Evolutionary conservation across 2,329 filamentous ascomycete genomes (phyloP), one percentile per base, ranked within the genome.

Genomic region (Colletotrichum karsti): DNA sequence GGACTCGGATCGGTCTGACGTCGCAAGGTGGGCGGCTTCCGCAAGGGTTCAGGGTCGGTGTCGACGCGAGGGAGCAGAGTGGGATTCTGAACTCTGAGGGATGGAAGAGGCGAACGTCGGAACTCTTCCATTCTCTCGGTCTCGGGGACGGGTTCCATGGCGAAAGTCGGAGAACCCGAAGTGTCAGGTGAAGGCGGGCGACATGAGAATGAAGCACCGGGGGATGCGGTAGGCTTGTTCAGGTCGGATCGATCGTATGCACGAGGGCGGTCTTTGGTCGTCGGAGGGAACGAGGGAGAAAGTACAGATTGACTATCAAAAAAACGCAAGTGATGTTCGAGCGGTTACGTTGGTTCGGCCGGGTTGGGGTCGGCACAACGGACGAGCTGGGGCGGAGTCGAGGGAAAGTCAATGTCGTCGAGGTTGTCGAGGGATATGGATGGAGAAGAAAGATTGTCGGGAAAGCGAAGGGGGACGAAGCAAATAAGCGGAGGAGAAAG

Each of bases 91-190:
- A 88, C 77, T 67, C 86, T 85, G 48, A 89, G 77, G 30, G 81
- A 83, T 41, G 88, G 86, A 39, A 89, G 80, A 71, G 88, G 87
- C 58, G 87, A 85, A 61, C 87, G 80, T 69, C 84, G 86, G 75
- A 91, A 91, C 77, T 88, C 88, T 82, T 91, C 88, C 85, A 91
- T 88, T 71, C 88, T 84, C 82, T 91, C 88, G 55, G 89, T 90
- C 81, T 91, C 89, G 72, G 89, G 89, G 74, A 91, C 89, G 66
- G 89, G 88, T 79, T 91, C 89, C 89, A 91, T 91, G 73, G 73
- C 78, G 77, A 69, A 35, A 30, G 24, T 70, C 62, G 62, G 62
- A 50, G 41, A 30, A 18, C 50, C 66, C 66, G 62, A 56, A 33
- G 39, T 67, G 66, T 66, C 62, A 69, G 62, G 62, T 35, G 18